Percentiles rank a stretch among this genome's conserved stretches.
Evolutionary conservation across 352 stramenopile genomes (phyloP).

Genomic region (Hyaloperonospora brassicae): DNA sequence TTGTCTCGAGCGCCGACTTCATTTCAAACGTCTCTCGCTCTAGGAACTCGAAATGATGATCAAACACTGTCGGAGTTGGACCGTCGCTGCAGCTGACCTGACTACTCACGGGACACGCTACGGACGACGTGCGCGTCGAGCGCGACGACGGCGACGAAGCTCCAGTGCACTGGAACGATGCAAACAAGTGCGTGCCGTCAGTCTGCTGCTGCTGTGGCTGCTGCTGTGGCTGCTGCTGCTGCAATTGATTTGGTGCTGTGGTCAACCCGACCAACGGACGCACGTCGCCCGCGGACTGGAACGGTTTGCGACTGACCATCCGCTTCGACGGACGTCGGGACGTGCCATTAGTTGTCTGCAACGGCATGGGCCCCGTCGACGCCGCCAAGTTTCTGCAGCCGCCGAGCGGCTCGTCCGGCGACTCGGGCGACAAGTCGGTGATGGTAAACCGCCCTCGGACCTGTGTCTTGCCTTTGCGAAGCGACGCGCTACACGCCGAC

Average conservation of each 20-base stretch:
- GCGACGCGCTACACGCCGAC: slow-evolving; percentile 12
- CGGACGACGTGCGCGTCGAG: slow-evolving; percentile 13
- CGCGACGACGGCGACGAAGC: slow-evolving; percentile 15
- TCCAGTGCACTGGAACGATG: slow-evolving; percentile 16
- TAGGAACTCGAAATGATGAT: slow-evolving; percentile 59
- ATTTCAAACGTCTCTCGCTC: slow-evolving; percentile 64
- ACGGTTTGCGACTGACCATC: slow-evolving; percentile 16
- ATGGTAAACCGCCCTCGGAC: slow-evolving; percentile 75
- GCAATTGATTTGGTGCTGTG: slow-evolving; percentile 11
- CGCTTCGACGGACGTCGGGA: slow-evolving; percentile 12
- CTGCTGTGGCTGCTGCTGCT: slow-evolving; percentile 5
- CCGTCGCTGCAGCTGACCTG: slow-evolving; percentile 29
- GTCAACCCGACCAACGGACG: slow-evolving; percentile 15
- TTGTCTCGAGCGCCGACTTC: slow-evolving; percentile 53
- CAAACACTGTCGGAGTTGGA: slow-evolving; percentile 37
- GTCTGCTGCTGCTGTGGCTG: slow-evolving; percentile 11
- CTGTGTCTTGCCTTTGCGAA: slow-evolving; percentile 55
- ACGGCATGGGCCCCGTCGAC: slow-evolving; percentile 18
- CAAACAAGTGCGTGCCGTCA: slow-evolving; percentile 12
- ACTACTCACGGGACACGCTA: slow-evolving; percentile 29
- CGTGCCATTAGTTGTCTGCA: slow-evolving; percentile 8
- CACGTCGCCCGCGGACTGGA: slow-evolving; percentile 26
- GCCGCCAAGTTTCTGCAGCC: slow-evolving; percentile 22
- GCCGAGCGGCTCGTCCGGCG: slow-evolving; percentile 22
- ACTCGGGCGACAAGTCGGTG: slow-evolving; percentile 68